These are phyloP conservation scores for Lodderomyces orthopsilosis DNA, from an alignment of 1,139 yeast genomes.

Conservation along the genomic window DNA sequence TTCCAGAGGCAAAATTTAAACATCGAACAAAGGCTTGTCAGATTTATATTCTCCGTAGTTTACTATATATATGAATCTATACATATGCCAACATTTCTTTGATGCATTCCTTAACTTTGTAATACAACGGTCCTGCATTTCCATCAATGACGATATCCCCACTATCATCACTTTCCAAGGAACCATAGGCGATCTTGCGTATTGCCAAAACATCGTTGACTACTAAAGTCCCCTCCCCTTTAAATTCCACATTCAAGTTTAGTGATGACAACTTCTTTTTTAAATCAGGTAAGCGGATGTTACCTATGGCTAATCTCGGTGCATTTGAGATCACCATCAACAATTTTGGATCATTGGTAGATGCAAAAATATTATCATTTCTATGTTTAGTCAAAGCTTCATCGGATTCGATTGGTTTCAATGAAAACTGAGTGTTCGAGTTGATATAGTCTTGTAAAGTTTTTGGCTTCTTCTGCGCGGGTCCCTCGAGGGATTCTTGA, in stretches of 20 bases:
- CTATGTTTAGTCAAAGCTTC: not conserved
- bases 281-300: slow-evolving; percentile 78
- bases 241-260: slow-evolving; percentile 79
- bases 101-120: slow-evolving; percentile 72
- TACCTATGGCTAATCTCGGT: slow-evolving; percentile 76
- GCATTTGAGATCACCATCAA: slow-evolving; percentile 18
- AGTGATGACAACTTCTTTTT: slow-evolving; percentile 56
- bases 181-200: slow-evolving; percentile 57
- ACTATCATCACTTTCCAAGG: slow-evolving; percentile 47
- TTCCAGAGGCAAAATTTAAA: no score
- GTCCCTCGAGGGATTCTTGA: slow-evolving; percentile 10
- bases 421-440: slow-evolving; percentile 36
- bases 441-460: slow-evolving; percentile 31
- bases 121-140: slow-evolving; percentile 69
- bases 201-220: slow-evolving; percentile 77
- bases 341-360: slow-evolving; percentile 11
- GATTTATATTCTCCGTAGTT: no score
- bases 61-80: slow-evolving; percentile 18
- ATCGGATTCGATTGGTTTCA: slow-evolving; percentile 25
- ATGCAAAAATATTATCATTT: slow-evolving; percentile 9
- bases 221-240: slow-evolving; percentile 89
- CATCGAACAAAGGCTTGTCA: no score
- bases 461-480: slow-evolving; percentile 16
- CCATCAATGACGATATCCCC: slow-evolving; percentile 89
- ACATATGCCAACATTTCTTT: slow-evolving; percentile 81